Evolutionary conservation across 352 stramenopile species (phyloP).

Genomic region (Aphanomyces euteiches): DNA sequence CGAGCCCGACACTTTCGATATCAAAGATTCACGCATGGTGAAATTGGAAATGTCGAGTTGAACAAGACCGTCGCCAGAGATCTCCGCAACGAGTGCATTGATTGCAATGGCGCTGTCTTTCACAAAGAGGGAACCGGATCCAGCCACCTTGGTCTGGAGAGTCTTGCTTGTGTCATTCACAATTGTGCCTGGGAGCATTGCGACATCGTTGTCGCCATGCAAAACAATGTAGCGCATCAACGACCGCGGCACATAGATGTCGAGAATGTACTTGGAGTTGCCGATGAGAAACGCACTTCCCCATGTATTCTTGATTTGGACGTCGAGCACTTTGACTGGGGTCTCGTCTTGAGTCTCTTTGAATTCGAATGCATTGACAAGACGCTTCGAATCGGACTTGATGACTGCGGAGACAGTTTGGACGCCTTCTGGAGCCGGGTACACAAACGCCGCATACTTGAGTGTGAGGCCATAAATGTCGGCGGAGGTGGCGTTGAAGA

Average conservation of each 20-base stretch:
- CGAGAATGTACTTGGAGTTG: neutral
- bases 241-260: conserved; percentile 5
- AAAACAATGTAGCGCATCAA: neutral
- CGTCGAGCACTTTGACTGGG: neutral
- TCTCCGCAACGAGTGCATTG: neutral
- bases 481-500: neutral
- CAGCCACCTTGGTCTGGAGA: neutral
- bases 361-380: conserved; percentile 4
- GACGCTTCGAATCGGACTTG: neutral
- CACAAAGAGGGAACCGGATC: neutral
- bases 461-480: neutral
- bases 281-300: neutral
- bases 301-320: neutral
- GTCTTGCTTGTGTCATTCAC: neutral
- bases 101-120: neutral
- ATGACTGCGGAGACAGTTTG: conserved; percentile 2
- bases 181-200: neutral
- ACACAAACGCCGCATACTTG: neutral
- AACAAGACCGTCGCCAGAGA: neutral
- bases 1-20: neutral
- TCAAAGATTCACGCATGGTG: neutral
- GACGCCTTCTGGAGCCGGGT: neutral
- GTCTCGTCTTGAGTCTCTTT: neutral
- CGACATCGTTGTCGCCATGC: neutral
- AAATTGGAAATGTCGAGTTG: neutral